phyloP scores from a whole-genome alignment of 768 basidiomycete species.

The Leccinum ochraceum region DNA sequence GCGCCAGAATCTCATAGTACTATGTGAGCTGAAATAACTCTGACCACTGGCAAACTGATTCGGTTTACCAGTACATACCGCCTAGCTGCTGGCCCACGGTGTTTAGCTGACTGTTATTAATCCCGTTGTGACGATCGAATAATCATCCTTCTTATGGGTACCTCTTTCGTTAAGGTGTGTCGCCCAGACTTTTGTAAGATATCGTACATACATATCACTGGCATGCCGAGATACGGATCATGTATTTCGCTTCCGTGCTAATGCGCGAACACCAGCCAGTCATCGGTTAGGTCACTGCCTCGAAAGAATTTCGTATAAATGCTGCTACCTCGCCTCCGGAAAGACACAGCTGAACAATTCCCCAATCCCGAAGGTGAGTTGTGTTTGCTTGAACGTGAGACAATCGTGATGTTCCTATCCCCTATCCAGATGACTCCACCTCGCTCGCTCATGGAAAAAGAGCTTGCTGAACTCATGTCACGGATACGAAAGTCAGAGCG shows the following conservation, averaged over 20 bases:
- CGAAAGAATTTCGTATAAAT: constrained; percentile 16
- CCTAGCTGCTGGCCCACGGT: neutral
- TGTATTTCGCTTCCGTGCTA: constrained; percentile 12
- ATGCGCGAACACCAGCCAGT: neutral
- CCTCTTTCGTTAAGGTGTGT: neutral
- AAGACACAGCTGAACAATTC: neutral
- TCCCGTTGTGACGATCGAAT: neutral
- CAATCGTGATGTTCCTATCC: neutral
- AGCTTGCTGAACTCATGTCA: constrained; percentile 20
- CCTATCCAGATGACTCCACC: constrained; percentile 14
- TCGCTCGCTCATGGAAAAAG: constrained; percentile 14
- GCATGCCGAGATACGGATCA: neutral
- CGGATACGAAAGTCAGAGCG: constrained; percentile 21
- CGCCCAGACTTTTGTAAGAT: neutral
- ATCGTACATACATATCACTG: neutral
- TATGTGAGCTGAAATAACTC: neutral
- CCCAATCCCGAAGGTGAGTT: constrained; percentile 14
- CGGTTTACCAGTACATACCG: neutral
- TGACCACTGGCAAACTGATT: neutral
- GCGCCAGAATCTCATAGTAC: neutral
- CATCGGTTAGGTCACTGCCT: constrained; percentile 9
- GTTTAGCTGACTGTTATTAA: neutral
- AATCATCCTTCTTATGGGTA: neutral
- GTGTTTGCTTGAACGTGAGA: neutral
- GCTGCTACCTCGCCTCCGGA: neutral